Evolutionary conservation across 148 eudicot genomes (phyloP).

Genomic region (Spergularia marina): DNA sequence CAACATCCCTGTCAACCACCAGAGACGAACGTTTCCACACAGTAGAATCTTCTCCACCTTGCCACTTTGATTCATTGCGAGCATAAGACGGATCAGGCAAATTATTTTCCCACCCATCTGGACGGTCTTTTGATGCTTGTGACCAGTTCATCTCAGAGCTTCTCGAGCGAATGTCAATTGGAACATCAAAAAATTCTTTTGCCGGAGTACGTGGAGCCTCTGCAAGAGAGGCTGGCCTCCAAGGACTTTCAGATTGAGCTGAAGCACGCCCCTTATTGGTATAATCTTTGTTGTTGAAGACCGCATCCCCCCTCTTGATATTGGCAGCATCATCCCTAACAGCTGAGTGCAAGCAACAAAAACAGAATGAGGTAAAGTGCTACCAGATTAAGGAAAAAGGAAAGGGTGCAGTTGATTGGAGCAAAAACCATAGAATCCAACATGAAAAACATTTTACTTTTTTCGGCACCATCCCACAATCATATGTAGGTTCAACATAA

Average conservation of each 20-base stretch:
- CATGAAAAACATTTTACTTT: neutral
- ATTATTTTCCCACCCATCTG: conserved; percentile 34
- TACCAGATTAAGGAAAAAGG: neutral
- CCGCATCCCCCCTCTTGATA: conserved; percentile 42
- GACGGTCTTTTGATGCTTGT: conserved; percentile 43
- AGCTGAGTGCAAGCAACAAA: conserved; percentile 34
- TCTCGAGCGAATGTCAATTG: conserved; percentile 36
- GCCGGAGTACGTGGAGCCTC: conserved; percentile 36
- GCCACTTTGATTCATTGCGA: conserved; percentile 43
- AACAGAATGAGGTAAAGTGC: conserved; percentile 6
- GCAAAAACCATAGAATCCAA: neutral
- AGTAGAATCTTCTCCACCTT: conserved; percentile 39
- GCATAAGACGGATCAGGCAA: conserved; percentile 33
- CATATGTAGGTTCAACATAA: neutral
- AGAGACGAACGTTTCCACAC: conserved; percentile 48
- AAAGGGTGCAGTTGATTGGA: neutral
- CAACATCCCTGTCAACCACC: conserved; percentile 50
- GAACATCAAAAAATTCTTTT: conserved; percentile 42
- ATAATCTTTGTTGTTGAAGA: conserved; percentile 35
- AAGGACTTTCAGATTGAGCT: conserved; percentile 40
- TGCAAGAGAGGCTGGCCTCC: conserved; percentile 44
- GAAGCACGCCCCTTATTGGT: conserved; percentile 38
- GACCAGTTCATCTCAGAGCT: conserved; percentile 44
- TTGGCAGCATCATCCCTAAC: conserved; percentile 37
- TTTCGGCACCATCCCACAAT: neutral